Evolutionary conservation across 106 monocot species (phyloP).

Genomic region (Platanthera zijinensis): DNA sequence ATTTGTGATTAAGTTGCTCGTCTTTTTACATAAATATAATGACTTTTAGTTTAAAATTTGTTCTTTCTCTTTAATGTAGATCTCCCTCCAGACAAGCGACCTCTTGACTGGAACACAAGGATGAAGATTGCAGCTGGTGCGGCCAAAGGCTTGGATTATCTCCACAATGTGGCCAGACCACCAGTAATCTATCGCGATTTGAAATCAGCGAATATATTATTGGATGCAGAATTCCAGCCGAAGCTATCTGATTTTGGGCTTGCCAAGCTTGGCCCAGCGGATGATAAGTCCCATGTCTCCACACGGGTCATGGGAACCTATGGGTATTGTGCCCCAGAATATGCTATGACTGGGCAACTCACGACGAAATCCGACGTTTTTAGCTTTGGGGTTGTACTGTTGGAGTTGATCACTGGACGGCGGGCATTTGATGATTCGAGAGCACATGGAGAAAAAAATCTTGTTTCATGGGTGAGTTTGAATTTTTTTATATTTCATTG

Average conservation of each 20-base stretch:
- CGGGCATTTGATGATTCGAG: slow-evolving; percentile 43
- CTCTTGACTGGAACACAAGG: slow-evolving; percentile 62
- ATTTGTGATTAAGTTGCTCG: too few species aligned
- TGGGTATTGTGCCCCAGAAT: slow-evolving; percentile 77
- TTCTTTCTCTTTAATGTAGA: slow-evolving; percentile 15
- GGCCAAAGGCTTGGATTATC: slow-evolving; percentile 54
- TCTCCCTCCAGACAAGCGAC: slow-evolving; percentile 42
- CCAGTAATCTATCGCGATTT: slow-evolving; percentile 64
- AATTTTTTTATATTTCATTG: background rate
- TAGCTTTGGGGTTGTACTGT: slow-evolving; percentile 65
- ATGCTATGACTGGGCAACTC: slow-evolving; percentile 64
- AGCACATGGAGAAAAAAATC: slow-evolving; percentile 43
- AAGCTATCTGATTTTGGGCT: slow-evolving; percentile 80
- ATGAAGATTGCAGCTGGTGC: slow-evolving; percentile 76
- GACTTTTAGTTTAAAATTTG: background rate
- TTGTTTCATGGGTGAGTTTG: slow-evolving; percentile 47
- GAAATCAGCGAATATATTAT: slow-evolving; percentile 56
- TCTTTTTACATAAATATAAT: too few species aligned
- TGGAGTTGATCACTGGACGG: slow-evolving; percentile 65
- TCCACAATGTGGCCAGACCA: slow-evolving; percentile 58
- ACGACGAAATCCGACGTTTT: slow-evolving; percentile 64
- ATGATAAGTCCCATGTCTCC: slow-evolving; percentile 64
- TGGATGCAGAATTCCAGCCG: slow-evolving; percentile 44
- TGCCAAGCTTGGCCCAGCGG: slow-evolving; percentile 64
- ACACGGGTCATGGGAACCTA: slow-evolving; percentile 73